Evolutionary conservation across 2,329 filamentous ascomycete genomes (phyloP).

Genomic region (Apiospora phragmitis): DNA sequence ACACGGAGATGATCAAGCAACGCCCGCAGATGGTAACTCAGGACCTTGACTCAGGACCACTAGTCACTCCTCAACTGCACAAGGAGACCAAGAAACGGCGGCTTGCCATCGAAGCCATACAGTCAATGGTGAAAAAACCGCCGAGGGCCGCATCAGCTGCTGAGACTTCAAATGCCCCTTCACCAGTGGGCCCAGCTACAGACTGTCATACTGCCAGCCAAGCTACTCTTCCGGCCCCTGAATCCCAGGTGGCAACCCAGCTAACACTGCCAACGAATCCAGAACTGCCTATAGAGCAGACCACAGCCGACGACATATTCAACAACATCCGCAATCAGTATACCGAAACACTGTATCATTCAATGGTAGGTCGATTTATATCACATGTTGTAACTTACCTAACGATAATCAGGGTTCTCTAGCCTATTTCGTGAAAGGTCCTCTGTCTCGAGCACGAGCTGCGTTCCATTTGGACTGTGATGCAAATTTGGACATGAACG

Average conservation of each 20-base stretch:
- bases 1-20: slow-evolving; percentile 32
- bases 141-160: slow-evolving; percentile 36
- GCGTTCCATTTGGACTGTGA: slow-evolving; percentile 67
- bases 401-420: slow-evolving; percentile 66
- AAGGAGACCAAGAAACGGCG: slow-evolving; percentile 55
- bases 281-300: background rate
- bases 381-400: slow-evolving; percentile 20
- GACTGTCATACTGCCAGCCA: slow-evolving; percentile 13
- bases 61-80: slow-evolving; percentile 48
- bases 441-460: slow-evolving; percentile 72
- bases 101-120: slow-evolving; percentile 63
- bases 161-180: slow-evolving; percentile 16
- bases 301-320: slow-evolving; percentile 49
- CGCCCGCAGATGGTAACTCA: slow-evolving; percentile 29
- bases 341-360: slow-evolving; percentile 61
- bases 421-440: slow-evolving; percentile 83
- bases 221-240: slow-evolving; percentile 4
- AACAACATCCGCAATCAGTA: slow-evolving; percentile 60
- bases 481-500: slow-evolving; percentile 58
- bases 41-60: slow-evolving; percentile 19
- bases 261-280: background rate
- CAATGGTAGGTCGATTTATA: slow-evolving; percentile 50
- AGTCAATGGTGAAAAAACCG: slow-evolving; percentile 59
- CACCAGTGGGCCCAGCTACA: background rate
- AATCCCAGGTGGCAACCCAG: background rate